phyloP scores from a whole-genome alignment of 306 rosid species.

The Cicer pinnatifidum region DNA sequence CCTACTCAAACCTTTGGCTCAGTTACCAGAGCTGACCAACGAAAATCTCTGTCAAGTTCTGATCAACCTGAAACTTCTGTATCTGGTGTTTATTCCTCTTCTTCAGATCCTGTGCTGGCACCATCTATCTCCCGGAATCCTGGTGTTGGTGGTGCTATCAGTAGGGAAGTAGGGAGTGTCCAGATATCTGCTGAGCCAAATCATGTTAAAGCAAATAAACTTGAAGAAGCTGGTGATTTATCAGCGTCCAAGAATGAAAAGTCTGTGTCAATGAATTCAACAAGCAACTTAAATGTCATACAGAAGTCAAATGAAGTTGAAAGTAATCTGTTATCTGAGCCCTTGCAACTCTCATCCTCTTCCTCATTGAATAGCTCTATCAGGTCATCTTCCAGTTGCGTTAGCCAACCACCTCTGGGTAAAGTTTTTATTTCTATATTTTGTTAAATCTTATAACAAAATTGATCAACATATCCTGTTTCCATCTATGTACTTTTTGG shows the following conservation, averaged over 20 bases:
- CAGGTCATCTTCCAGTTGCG: constrained; percentile 48
- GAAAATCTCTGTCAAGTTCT: constrained; percentile 48
- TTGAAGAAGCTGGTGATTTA: constrained; percentile 42
- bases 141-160: constrained; percentile 40
- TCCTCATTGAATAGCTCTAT: constrained; percentile 48
- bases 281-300: constrained; percentile 29
- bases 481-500: constrained; percentile 5
- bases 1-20: constrained; percentile 43
- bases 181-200: constrained; percentile 47
- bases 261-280: constrained; percentile 42
- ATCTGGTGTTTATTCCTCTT: constrained; percentile 47
- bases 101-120: constrained; percentile 53
- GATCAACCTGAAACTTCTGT: constrained; percentile 49
- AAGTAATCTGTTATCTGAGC: constrained; percentile 42
- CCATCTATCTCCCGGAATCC: constrained; percentile 44
- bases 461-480: constrained; percentile 19
- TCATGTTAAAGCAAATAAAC: constrained; percentile 48
- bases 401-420: constrained; percentile 51
- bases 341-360: constrained; percentile 40
- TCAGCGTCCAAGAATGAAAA: constrained; percentile 53
- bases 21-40: constrained; percentile 44
- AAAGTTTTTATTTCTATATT: constrained; percentile 33
- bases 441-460: constrained; percentile 33
- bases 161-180: constrained; percentile 51
- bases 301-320: constrained; percentile 50